Conservation (phyloP, 2,329 filamentous ascomycete genomes). For the Xylariaceae sp. region DNA sequence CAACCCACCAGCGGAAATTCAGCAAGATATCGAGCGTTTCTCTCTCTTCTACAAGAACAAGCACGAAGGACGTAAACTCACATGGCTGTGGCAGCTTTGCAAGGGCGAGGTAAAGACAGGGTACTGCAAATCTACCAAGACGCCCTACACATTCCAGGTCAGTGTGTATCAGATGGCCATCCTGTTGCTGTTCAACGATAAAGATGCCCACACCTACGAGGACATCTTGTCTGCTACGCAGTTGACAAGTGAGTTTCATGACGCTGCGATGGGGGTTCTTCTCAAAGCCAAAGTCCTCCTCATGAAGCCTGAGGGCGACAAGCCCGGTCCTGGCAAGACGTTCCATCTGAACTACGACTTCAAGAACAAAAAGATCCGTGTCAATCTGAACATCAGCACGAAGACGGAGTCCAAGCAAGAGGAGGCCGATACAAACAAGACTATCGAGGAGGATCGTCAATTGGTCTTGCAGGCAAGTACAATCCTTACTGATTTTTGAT, state of each 20-base stretch:
- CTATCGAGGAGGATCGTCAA: conserved; percentile 96
- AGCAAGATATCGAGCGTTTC: conserved; percentile 85
- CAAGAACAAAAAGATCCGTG: conserved; percentile 96
- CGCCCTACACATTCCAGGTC: conserved; percentile 93
- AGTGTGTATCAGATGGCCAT: conserved; percentile 98
- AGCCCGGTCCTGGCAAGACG: conserved; percentile 71
- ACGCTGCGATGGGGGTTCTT: conserved; percentile 80
- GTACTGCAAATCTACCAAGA: conserved; percentile 85
- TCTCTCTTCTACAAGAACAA: conserved; percentile 90
- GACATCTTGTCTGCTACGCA: conserved; percentile 81
- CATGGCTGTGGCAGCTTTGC: conserved; percentile 97
- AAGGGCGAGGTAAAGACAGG: conserved; percentile 95
- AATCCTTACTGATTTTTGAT: background rate
- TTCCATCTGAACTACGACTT: conserved; percentile 91
- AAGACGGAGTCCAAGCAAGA: conserved; percentile 96
- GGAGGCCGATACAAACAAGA: conserved; percentile 97
- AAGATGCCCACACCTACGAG: conserved; percentile 78
- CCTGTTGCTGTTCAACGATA: conserved; percentile 89
- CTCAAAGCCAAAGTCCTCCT: conserved; percentile 88
- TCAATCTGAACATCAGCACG: conserved; percentile 92
- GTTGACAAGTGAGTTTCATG: conserved; percentile 75
- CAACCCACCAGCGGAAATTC: conserved; percentile 78
- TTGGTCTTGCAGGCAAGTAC: conserved; percentile 85
- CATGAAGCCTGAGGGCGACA: conserved; percentile 66
- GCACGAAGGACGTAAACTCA: conserved; percentile 92